Conservation (phyloP, 495 filamentous ascomycete genomes). For the Aspergillus wentii region DNA sequence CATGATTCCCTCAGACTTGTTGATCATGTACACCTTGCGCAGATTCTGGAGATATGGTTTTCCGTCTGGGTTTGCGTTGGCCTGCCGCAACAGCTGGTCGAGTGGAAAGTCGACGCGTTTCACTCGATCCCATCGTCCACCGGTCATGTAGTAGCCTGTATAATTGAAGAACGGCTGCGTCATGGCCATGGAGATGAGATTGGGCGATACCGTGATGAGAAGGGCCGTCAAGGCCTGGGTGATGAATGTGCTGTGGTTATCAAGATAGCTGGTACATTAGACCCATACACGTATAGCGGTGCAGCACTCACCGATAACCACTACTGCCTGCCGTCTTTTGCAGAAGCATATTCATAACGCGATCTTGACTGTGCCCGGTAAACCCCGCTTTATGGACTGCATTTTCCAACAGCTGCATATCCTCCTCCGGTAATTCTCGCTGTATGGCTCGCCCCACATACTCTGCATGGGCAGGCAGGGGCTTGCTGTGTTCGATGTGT, state of each 20-base stretch:
- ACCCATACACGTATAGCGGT: too few relatives aligned
- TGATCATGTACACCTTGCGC: constrained; percentile 14
- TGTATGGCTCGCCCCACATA: constrained; percentile 4
- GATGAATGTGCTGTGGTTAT: constrained; percentile 8
- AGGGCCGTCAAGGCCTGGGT: constrained; percentile 20
- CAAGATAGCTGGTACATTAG: too few relatives aligned
- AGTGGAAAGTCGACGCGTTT: constrained; percentile 8
- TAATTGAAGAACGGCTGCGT: constrained; percentile 7
- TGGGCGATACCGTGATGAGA: constrained; percentile 22
- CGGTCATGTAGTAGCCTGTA: not conserved
- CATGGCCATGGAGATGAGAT: constrained; percentile 14
- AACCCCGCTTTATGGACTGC: constrained; percentile 15
- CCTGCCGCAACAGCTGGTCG: constrained; percentile 9
- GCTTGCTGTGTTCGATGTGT: constrained; percentile 5
- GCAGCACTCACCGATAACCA: too few relatives aligned
- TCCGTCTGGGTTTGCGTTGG: constrained; percentile 5
- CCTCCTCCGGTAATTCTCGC: constrained; percentile 9
- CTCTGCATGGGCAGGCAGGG: not conserved
- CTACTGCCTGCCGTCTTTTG: too few relatives aligned
- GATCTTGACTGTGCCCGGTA: constrained; percentile 6
- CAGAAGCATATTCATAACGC: constrained; percentile 18
- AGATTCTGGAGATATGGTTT: constrained; percentile 20
- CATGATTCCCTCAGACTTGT: not conserved
- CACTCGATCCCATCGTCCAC: not conserved
- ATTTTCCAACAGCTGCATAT: constrained; percentile 9